Conservation (phyloP, 371 early-diverging fungal genomes). For the Parasitella parasitica region DNA sequence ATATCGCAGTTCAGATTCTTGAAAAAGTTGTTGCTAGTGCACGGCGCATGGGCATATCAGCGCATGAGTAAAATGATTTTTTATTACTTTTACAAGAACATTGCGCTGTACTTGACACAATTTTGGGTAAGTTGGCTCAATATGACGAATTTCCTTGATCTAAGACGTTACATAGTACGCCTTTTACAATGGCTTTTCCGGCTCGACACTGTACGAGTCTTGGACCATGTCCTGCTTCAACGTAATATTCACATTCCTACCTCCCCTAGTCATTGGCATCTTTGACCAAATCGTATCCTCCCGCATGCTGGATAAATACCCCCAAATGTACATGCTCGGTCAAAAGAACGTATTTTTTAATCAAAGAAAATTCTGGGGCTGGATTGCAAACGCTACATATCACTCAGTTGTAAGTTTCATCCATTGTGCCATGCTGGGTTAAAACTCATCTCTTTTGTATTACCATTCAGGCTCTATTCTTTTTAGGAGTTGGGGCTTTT, state of each 20-base stretch:
- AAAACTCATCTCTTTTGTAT: neutral
- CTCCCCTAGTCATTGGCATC: conserved; percentile 75
- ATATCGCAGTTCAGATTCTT: conserved; percentile 83
- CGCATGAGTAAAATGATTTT: conserved; percentile 74
- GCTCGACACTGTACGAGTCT: conserved; percentile 73
- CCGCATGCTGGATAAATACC: conserved; percentile 70
- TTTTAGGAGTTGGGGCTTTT: conserved; percentile 61
- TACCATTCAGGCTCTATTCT: conserved; percentile 55
- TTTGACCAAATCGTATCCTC: conserved; percentile 83
- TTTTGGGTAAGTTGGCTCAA: conserved; percentile 51
- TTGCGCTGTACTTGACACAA: conserved; percentile 71
- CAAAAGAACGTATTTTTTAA: conserved; percentile 88
- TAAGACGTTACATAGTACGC: conserved; percentile 38
- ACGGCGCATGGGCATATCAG: conserved; percentile 81
- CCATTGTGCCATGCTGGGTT: conserved; percentile 25
- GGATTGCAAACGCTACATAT: conserved; percentile 85
- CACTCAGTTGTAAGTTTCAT: conserved; percentile 66
- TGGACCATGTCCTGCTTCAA: conserved; percentile 74
- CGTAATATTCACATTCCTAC: conserved; percentile 77
- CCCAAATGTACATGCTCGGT: conserved; percentile 84
- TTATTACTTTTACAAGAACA: conserved; percentile 85
- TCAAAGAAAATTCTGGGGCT: conserved; percentile 85
- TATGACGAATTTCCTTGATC: neutral
- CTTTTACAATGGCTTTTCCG: conserved; percentile 81
- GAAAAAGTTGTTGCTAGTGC: conserved; percentile 72